These are phyloP conservation scores for Penicillium tannophilum DNA, from an alignment of 495 filamentous ascomycete species.

Conservation along the genomic window DNA sequence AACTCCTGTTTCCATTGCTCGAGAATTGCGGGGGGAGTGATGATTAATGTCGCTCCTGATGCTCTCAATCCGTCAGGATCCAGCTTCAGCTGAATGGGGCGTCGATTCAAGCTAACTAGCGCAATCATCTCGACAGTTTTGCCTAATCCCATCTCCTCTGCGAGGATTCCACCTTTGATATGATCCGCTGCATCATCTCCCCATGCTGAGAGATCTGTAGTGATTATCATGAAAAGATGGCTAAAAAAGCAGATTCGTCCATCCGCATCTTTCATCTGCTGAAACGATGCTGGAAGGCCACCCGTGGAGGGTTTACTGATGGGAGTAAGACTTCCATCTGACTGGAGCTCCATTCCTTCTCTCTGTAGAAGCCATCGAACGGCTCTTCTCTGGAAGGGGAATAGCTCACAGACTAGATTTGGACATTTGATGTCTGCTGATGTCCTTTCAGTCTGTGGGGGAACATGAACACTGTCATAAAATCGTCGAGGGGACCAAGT, in stretches of 20 bases:
- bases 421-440: constrained; percentile 44
- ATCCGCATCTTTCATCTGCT: constrained; percentile 46
- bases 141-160: constrained; percentile 96
- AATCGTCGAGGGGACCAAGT: constrained; percentile 60
- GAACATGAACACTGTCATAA: constrained; percentile 66
- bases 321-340: constrained; percentile 32
- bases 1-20: constrained; percentile 89
- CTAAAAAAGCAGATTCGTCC: constrained; percentile 61
- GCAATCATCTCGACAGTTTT: constrained; percentile 91
- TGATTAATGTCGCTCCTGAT: constrained; percentile 75
- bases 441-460: constrained; percentile 38
- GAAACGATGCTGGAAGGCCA: constrained; percentile 37
- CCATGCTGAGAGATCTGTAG: constrained; percentile 53
- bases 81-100: constrained; percentile 20
- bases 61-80: constrained; percentile 33
- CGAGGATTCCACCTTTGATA: constrained; percentile 67
- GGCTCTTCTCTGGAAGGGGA: constrained; percentile 74
- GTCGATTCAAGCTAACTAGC: constrained; percentile 66
- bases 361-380: constrained; percentile 67
- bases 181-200: constrained; percentile 37
- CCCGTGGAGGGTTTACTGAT: constrained; percentile 15
- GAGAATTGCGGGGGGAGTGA: constrained; percentile 78
- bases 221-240: constrained; percentile 63
- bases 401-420: constrained; percentile 54
- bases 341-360: constrained; percentile 52